Base-by-base conservation (phyloP, 2,329 filamentous ascomycete genomes). In the Monilinia polystroma region DNA sequence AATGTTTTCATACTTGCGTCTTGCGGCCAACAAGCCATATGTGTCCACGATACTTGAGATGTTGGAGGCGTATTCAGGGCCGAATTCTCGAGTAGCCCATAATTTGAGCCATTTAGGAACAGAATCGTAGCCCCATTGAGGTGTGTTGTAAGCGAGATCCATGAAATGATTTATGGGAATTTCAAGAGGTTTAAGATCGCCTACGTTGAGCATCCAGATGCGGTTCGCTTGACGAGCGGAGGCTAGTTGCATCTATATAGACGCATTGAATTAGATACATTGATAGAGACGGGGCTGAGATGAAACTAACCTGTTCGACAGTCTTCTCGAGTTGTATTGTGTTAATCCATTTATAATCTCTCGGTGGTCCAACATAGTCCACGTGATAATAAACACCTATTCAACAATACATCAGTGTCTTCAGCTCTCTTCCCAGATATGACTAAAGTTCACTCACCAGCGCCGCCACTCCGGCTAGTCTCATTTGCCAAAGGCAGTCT, bases 161-260 rank as follows among this genome's bases (percentile, higher is more conserved):
- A 90, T 79, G 78, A 87, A 90, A 75, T 90, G 87, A 73, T 80
- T 85, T 73, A 90, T 86, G 26, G 87, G 86, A 20, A 90, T 81
- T 78, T 90, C 85, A 77, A 75, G 71, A 0, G 83, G 82, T 73
- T 88, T 88, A 52, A 88, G 78, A 72, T 89, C 86, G n/a, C 85
- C 85, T 6, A 88, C 83, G 68, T 89, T 89, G 51, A 86, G 82
- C 55, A 88, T 81, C 86, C 86, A 88, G 56, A 88, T 85, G 3
- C 74, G 63, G 80, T 80, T 62, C 79, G 80, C 29, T 83, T 84
- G 7, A 81, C 83, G 79, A 38, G 85, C 80, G 68, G 87, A 83
- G 1, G 87, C 84, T 6, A 88, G 80, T 70, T 84, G 81, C 83
- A 90, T 86, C 76, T 90, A n/a, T 62, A 43, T 51, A 10, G 8